Evolutionary conservation across 805 yeast species (phyloP).

Genomic region (Schwanniomyces yamadae): DNA sequence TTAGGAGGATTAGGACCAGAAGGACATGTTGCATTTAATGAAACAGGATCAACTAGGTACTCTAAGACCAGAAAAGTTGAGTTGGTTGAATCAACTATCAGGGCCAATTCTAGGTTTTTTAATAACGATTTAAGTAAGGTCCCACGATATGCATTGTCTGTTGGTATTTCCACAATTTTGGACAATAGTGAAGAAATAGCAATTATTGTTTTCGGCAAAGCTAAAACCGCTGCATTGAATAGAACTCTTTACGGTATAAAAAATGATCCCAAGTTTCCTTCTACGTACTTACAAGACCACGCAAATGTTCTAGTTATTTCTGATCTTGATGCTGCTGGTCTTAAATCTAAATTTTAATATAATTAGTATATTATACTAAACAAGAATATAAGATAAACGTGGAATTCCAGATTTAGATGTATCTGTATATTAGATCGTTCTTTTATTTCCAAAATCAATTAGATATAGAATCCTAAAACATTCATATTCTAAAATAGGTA

Average conservation of each 20-base stretch:
- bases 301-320: slow-evolving; percentile 43
- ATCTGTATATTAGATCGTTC: no score
- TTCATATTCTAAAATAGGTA: no score
- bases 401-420: no score
- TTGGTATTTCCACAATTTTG: slow-evolving; percentile 57
- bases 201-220: slow-evolving; percentile 50
- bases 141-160: slow-evolving; percentile 51
- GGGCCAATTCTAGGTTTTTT: slow-evolving; percentile 56
- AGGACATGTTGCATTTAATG: slow-evolving; percentile 63
- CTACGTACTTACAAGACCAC: slow-evolving; percentile 50
- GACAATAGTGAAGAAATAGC: slow-evolving; percentile 54
- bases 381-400: no score
- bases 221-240: slow-evolving; percentile 46
- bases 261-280: slow-evolving; percentile 45
- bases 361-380: no score
- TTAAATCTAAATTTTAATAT: slow-evolving; percentile 33
- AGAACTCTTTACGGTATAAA: slow-evolving; percentile 41
- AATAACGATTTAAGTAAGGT: slow-evolving; percentile 45
- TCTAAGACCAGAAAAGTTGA: slow-evolving; percentile 47
- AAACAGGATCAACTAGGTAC: slow-evolving; percentile 48
- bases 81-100: slow-evolving; percentile 49
- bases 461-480: no score
- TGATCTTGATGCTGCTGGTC: slow-evolving; percentile 48
- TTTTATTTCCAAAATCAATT: no score
- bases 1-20: slow-evolving; percentile 62